Conservation (phyloP, 2,329 filamentous ascomycete genomes). For the Aspergillus sclerotialis region DNA sequence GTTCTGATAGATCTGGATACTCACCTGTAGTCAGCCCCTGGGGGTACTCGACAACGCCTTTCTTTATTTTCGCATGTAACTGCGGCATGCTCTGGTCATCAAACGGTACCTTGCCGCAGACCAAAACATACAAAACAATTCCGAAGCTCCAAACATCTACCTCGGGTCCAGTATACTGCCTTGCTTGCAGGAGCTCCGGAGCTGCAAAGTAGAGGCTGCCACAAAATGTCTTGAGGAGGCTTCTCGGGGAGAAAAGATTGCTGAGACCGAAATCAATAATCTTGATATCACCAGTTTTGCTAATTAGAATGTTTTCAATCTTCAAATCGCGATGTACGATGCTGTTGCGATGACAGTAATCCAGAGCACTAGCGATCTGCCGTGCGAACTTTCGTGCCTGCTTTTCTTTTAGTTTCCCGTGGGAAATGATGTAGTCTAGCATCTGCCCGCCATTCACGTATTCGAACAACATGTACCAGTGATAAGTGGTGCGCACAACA, state of each 20-base stretch:
- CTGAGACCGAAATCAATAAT: conserved; percentile 98
- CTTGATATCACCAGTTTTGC: conserved; percentile 97
- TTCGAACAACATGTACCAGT: conserved; percentile 99
- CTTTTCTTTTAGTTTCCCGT: conserved; percentile 95
- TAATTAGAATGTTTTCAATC: conserved; percentile 98
- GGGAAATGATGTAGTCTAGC: conserved; percentile 99
- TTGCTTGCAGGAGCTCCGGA: conserved; percentile 86
- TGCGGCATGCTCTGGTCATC: conserved; percentile 99
- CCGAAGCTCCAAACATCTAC: conserved; percentile 99
- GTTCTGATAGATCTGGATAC: conserved; percentile 23
- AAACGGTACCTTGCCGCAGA: conserved; percentile 96
- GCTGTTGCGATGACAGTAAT: conserved; percentile 97
- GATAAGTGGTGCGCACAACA: conserved; percentile 90
- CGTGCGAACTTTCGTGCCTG: conserved; percentile 95
- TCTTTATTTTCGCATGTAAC: conserved; percentile 97
- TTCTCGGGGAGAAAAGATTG: conserved; percentile 83
- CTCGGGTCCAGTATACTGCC: conserved; percentile 90
- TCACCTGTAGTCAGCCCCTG: conserved; percentile 83
- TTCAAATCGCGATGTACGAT: conserved; percentile 97
- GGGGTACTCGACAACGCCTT: conserved; percentile 90
- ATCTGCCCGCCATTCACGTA: conserved; percentile 98
- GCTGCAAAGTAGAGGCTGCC: conserved; percentile 97
- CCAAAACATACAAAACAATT: conserved; percentile 92
- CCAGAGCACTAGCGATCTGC: conserved; percentile 91
- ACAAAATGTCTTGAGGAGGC: conserved; percentile 90